Evolutionary conservation across 2,329 filamentous ascomycete species (phyloP), one percentile per base, ranked within the genome.

Genomic region (Alternaria longipes): DNA sequence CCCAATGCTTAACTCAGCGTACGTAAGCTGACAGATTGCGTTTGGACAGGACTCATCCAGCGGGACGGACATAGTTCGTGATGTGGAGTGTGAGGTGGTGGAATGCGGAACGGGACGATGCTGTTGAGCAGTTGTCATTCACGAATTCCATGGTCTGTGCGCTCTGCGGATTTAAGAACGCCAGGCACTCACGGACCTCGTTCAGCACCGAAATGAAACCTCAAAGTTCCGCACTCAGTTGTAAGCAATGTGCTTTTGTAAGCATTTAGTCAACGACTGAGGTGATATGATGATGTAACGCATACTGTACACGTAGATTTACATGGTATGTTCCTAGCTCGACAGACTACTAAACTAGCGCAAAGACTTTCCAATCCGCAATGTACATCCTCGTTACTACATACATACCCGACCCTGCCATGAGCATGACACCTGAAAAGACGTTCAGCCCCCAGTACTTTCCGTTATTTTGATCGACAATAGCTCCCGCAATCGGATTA

Each of bases 361-460:
- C 40, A 26, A 44, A 44, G 6, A 44, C 26, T 63, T 74, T 74
- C 66, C 74, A 74, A 1, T 65, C 65, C 4, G 71, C 71, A 44
- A 76, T 50, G 12, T 70, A 64, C 53, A 72, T 67, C 22, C 77
- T 71, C 8, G 75, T 73, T 8, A 74, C 16, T 0, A 65, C 60
- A 28, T 77, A 78, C 44, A 78, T 49, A 12, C 73, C 56, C 36
- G 77, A 76, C n/a, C 83, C 84, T 5, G 70, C 78, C 28, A 81
- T 47, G 73, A 85, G 81, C 60, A 84, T 78, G 16, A 86, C 76
- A 1, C 90, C 90, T 49, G 85, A 85, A 71, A 91, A 92, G 2
- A 91, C 79, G 78, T 91, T 88, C 63, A 91, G 68, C 2, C 86
- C 85, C 18, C 85, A 78, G 64, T 85, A 91, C 8, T 75, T 75